Percentiles rank a stretch among this genome's conserved stretches.
Evolutionary conservation across 306 rosid species (phyloP).

Genomic region (Inga laurina): DNA sequence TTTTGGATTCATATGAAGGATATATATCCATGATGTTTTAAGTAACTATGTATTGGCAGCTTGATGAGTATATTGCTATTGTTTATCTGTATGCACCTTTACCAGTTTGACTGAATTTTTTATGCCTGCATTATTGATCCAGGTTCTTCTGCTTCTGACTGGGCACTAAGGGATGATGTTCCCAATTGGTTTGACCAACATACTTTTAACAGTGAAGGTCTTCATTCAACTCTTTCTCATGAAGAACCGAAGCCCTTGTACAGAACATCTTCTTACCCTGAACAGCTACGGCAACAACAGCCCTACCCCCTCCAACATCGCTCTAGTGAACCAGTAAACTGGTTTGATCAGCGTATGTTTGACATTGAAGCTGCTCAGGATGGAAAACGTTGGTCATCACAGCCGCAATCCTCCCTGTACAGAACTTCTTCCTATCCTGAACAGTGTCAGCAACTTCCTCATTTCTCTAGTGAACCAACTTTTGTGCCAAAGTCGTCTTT

Average conservation of each 20-base stretch:
- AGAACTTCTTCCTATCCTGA: conserved; percentile 61
- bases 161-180: conserved; percentile 54
- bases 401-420: conserved; percentile 52
- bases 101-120: conserved; percentile 23
- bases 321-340: conserved; percentile 68
- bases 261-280: conserved; percentile 92
- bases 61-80: background rate
- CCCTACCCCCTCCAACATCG: conserved; percentile 54
- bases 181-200: conserved; percentile 44
- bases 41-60: conserved; percentile 11
- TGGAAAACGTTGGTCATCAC: conserved; percentile 61
- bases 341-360: conserved; percentile 51
- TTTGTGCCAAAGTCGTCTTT: conserved; percentile 51
- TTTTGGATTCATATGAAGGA: conserved; percentile 14
- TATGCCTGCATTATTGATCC: conserved; percentile 13
- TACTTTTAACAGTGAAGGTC: conserved; percentile 44
- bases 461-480: conserved; percentile 54
- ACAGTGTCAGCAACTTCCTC: conserved; percentile 49
- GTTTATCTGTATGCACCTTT: background rate
- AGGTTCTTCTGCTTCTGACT: conserved; percentile 59
- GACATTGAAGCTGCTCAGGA: conserved; percentile 49
- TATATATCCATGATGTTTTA: conserved; percentile 5
- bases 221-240: conserved; percentile 44
- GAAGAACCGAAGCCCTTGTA: conserved; percentile 63
- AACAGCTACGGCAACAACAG: conserved; percentile 73